Evolutionary conservation across 2,329 filamentous ascomycete genomes (phyloP).

Genomic region (Fusarium circinatum): DNA sequence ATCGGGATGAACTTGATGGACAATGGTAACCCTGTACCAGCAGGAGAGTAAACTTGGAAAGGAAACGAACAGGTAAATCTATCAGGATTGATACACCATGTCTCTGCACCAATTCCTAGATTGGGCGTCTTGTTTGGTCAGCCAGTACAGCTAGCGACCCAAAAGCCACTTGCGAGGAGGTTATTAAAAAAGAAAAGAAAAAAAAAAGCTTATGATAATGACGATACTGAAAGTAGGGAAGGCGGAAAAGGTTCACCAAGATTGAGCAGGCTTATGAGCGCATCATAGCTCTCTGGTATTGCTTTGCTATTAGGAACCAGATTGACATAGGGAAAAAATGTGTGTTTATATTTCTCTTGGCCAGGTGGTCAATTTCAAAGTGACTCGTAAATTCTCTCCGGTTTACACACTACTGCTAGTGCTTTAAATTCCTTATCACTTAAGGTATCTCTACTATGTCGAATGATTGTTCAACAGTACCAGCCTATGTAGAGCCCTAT

Average conservation of each 20-base stretch:
- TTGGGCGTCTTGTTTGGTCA: neutral
- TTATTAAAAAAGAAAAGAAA: neutral
- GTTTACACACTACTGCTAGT: neutral
- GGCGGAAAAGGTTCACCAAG: neutral
- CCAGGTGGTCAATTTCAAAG: neutral
- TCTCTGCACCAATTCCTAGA: neutral
- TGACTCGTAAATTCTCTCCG: too few relatives aligned
- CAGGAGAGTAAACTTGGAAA: neutral
- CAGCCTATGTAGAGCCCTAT: too few relatives aligned
- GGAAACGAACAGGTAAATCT: neutral
- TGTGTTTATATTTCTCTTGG: neutral
- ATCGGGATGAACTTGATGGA: neutral
- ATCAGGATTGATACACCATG: neutral
- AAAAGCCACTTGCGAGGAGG: neutral
- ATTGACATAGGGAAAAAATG: neutral
- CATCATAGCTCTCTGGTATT: neutral
- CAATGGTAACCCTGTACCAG: neutral
- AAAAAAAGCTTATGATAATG: neutral
- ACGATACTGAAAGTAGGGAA: neutral
- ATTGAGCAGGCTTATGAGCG: neutral
- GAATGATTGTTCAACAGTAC: neutral
- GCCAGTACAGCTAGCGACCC: neutral
- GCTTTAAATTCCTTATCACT: too few relatives aligned
- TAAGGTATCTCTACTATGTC: too few relatives aligned
- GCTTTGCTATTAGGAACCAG: neutral